Conservation (phyloP, 257 asterid genomes). For the Plantago ovata region DNA sequence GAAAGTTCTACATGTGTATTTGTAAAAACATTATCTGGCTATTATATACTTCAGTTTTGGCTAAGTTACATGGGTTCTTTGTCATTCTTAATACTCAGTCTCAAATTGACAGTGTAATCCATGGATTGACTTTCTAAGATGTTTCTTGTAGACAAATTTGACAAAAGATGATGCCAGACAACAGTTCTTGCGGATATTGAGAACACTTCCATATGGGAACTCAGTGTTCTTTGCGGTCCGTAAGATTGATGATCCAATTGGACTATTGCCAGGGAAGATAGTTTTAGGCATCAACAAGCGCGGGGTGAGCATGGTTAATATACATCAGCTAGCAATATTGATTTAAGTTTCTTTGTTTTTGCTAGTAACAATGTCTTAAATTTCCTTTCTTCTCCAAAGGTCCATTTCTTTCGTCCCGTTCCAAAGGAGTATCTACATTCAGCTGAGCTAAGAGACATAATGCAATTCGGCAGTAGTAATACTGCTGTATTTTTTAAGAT, state of each 20-base stretch:
- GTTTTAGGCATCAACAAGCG: conserved; percentile 94
- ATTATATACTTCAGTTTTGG: too few species aligned
- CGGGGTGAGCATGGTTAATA: conserved; percentile 54
- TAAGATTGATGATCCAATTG: conserved; percentile 98
- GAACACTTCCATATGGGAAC: conserved; percentile 96
- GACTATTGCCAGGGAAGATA: conserved; percentile 92
- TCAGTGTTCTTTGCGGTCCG: conserved; percentile 98
- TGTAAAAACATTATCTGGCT: too few species aligned
- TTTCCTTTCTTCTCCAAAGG: conserved; percentile 38
- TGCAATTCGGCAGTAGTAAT: conserved; percentile 99
- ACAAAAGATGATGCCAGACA: conserved; percentile 97
- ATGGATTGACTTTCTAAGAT: neutral
- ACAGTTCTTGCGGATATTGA: conserved; percentile 83
- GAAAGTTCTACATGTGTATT: too few species aligned
- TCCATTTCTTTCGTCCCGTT: conserved; percentile 98
- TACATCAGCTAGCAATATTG: neutral
- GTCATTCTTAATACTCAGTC: too few species aligned
- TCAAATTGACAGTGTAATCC: too few species aligned
- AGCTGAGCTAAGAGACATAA: conserved; percentile 96
- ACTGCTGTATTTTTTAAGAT: conserved; percentile 97
- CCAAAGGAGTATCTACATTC: conserved; percentile 98
- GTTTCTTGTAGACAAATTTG: conserved; percentile 34
- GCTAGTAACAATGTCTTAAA: conserved; percentile 10
- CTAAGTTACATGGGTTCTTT: too few species aligned
- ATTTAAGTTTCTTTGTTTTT: conserved; percentile 11